Base-by-base conservation (phyloP, 305 asterid species). In the Fraxinus sp. region DNA sequence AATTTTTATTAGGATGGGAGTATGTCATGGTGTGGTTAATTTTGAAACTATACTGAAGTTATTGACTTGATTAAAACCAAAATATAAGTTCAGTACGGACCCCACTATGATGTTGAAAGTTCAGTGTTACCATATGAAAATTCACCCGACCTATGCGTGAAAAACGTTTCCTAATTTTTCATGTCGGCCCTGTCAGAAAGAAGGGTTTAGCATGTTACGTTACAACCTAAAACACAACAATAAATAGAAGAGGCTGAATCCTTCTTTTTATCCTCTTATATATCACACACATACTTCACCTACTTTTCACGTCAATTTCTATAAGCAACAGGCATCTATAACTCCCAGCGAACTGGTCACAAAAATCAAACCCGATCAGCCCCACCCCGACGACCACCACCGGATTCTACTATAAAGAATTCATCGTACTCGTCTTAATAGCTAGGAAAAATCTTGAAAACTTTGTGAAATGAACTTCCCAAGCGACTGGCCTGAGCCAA, bases 401-500 rank as follows among this genome's bases (percentile, higher is more conserved):
- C 22, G 66, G 66, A 55, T 55, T 55, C 64, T 55, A 55, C 26
- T 5, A n/a, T n/a, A n/a, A 55, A n/a, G 8, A 55, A n/a, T 14
- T 14, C 18, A n/a, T 14, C 66, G 0, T 18, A n/a, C 6, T 55
- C 8, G 22, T 55, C 18, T 55, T 7, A 14, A 55, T n/a, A 13
- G 22, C 7, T 6, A 14, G 22, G 18, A 14, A 14, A 55, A 14
- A 6, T n/a, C 66, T 16, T 55, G 22, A 55, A 18, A n/a, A 55
- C 26, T 18, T 55, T 2, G 22, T 55, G 7, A 22, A 62, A 74
- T 87, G 87, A 78, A 85, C 11, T 55, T 55, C 80, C 89, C 84
- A 5, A 28, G 41, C 36, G 93, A 88, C 6, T 94, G 97, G 98
- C 97, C 98, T 3, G 97, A 94, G 77, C 97, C 97, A 0, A 89